These are phyloP conservation scores for Leccinum subtestaceum DNA, from an alignment of 768 basidiomycete species.

Conservation along the genomic window DNA sequence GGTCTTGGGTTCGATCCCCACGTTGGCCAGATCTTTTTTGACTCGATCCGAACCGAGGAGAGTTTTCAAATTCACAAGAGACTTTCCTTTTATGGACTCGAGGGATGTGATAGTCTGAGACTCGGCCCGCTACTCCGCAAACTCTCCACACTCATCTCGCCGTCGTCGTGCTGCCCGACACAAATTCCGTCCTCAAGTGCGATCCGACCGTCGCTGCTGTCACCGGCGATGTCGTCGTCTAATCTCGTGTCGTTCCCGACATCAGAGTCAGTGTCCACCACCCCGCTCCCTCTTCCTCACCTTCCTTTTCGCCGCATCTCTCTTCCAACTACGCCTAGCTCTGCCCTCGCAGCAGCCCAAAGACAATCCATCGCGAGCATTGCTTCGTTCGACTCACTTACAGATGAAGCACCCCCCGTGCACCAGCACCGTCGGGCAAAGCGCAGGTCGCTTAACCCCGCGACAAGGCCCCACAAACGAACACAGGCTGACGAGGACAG, in stretches of 20 bases:
- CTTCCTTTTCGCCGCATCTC: constrained; percentile 65
- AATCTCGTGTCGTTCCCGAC: constrained; percentile 33
- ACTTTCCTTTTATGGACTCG: constrained; percentile 13
- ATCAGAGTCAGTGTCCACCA: constrained; percentile 22
- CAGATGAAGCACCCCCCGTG: constrained; percentile 41
- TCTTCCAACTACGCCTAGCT: constrained; percentile 50
- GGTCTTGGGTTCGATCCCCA: constrained; percentile 82
- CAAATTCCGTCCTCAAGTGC: constrained; percentile 3
- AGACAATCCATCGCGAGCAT: constrained; percentile 69
- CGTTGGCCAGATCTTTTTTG: constrained; percentile 52
- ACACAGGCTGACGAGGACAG: constrained; percentile 47
- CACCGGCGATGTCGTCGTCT: constrained; percentile 7
- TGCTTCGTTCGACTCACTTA: constrained; percentile 69
- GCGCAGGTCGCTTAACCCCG: constrained; percentile 35
- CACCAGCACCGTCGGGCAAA: constrained; percentile 32
- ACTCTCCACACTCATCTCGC: background rate
- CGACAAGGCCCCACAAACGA: constrained; percentile 23
- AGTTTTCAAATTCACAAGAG: background rate
- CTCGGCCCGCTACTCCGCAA: constrained; percentile 19
- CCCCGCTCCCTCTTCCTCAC: constrained; percentile 42
- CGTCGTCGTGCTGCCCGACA: background rate
- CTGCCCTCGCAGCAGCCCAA: constrained; percentile 35
- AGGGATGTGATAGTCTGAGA: constrained; percentile 22
- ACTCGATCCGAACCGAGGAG: background rate
- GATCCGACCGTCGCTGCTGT: constrained; percentile 19